Conservation (phyloP, 2,329 filamentous ascomycete genomes). For the Sporothrix luriei region DNA sequence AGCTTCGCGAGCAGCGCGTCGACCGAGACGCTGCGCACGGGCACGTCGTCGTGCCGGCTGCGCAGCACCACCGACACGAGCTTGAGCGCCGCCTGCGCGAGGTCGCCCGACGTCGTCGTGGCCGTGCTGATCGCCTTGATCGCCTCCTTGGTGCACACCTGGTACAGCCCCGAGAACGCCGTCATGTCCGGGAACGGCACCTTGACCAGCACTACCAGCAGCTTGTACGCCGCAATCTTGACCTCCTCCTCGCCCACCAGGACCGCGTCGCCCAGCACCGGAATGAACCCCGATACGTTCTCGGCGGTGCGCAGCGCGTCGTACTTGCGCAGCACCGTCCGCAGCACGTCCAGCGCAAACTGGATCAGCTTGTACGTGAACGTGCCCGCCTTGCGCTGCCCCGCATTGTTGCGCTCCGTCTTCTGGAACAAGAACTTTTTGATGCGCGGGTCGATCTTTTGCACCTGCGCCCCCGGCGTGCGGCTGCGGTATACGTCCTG, state of each 20-base stretch:
- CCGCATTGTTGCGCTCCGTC: conserved; percentile 70
- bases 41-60: conserved; percentile 73
- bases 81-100: conserved; percentile 86
- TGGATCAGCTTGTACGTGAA: conserved; percentile 85
- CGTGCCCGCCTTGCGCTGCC: conserved; percentile 69
- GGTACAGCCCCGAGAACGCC: conserved; percentile 63
- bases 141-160: conserved; percentile 82
- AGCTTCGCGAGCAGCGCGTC: conserved; percentile 81
- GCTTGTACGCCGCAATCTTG: conserved; percentile 80
- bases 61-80: conserved; percentile 81
- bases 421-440: conserved; percentile 80
- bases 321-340: conserved; percentile 83
- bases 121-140: conserved; percentile 77
- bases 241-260: conserved; percentile 88
- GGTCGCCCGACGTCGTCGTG: conserved; percentile 76
- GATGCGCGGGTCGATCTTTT: conserved; percentile 57
- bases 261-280: conserved; percentile 84
- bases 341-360: conserved; percentile 84
- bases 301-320: conserved; percentile 74
- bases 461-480: conserved; percentile 40
- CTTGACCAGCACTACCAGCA: conserved; percentile 83
- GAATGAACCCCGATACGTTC: conserved; percentile 84
- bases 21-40: conserved; percentile 77
- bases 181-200: conserved; percentile 68
- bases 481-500: conserved; percentile 76